phyloP scores from a whole-genome alignment of 176 grass and related monocot species.

The Oryza nivara region DNA sequence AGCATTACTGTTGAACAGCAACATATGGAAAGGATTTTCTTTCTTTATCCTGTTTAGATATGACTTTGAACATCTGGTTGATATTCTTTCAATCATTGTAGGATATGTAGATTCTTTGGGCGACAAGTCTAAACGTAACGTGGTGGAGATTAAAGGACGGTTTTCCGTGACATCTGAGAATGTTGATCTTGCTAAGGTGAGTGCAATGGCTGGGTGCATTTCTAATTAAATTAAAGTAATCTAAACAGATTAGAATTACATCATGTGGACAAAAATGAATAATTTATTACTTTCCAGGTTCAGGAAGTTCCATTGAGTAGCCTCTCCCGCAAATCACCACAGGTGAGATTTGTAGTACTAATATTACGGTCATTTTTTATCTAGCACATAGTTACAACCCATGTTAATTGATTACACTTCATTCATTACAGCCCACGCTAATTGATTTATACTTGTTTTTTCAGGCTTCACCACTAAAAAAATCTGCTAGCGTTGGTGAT shows the following conservation, averaged over 20 bases:
- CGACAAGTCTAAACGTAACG: conserved; percentile 84
- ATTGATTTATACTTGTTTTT: conserved; percentile 36
- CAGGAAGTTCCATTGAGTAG: conserved; percentile 68
- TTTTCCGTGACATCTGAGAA: conserved; percentile 99
- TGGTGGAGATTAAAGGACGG: conserved; percentile 97
- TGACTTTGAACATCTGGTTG: conserved; percentile 18
- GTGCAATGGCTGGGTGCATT: conserved; percentile 22
- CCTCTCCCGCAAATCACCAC: conserved; percentile 64
- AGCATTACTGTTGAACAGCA: conserved; percentile 19
- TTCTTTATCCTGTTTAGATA: conserved; percentile 22
- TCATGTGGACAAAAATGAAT: background rate
- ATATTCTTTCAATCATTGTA: conserved; percentile 52
- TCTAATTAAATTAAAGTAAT: conserved; percentile 10
- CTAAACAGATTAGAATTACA: conserved; percentile 16
- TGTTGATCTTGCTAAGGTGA: conserved; percentile 95
- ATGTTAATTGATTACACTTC: conserved; percentile 1
- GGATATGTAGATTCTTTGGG: conserved; percentile 92
- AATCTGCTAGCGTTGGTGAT: conserved; percentile 98
- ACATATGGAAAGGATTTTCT: conserved; percentile 2
- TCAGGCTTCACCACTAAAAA: conserved; percentile 77
- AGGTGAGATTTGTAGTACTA: conserved; percentile 52
- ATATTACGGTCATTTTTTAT: conserved; percentile 28
- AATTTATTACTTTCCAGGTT: conserved; percentile 47
- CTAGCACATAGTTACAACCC: conserved; percentile 35
- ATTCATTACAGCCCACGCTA: conserved; percentile 14